Base-by-base conservation (phyloP, 179 eudicot species). In the Spinacia oleracea region DNA sequence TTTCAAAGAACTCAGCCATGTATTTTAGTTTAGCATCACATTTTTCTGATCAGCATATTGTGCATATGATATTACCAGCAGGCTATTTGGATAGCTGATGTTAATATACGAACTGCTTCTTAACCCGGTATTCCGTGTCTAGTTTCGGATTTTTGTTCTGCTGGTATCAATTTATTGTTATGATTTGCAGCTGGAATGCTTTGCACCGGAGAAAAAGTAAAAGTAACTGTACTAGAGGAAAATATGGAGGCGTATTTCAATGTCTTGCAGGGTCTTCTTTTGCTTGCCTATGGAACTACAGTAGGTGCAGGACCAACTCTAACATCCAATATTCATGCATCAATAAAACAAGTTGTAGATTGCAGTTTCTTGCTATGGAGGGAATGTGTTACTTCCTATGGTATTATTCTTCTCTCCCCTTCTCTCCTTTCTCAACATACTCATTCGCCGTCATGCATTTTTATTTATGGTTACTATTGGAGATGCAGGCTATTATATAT, bases 281-380 rank as follows among this genome's bases (percentile, higher is more conserved):
- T 93, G 84, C 85, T 82, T 48, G 90, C 91, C 67, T 84, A 95
- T 86, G 92, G 91, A 67, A 90, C 91, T 83, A 83, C 89, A 75
- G 88, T 89, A 40, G 95, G 95, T 70, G 97, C 97, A 34, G 98
- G 98, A 63, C 90, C 95, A 74, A 95, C 97, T 15, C 92, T 95
- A 69, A 79, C 85, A 59, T 89, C 97, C 18, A 85, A 85, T 77
- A 87, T 95, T 20, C 88, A 90, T 81, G 84, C 88, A 56, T 84
- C 91, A 29, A 84, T 90, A 65, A 93, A 88, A 86, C 93, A 86
- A 84, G 91, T 92, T 59, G 88, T 95, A 73, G 95, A 93, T 79
- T 83, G 93, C 88, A 95, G 97, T 85, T 93, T 91, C 87, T 82
- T 81, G 90, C 81, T 95, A 31, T 85, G 91, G 86, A 89, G 83